These are phyloP conservation scores for Rhynchospora tenuis DNA, from an alignment of 176 grass and related monocot genomes.

Conservation along the genomic window DNA sequence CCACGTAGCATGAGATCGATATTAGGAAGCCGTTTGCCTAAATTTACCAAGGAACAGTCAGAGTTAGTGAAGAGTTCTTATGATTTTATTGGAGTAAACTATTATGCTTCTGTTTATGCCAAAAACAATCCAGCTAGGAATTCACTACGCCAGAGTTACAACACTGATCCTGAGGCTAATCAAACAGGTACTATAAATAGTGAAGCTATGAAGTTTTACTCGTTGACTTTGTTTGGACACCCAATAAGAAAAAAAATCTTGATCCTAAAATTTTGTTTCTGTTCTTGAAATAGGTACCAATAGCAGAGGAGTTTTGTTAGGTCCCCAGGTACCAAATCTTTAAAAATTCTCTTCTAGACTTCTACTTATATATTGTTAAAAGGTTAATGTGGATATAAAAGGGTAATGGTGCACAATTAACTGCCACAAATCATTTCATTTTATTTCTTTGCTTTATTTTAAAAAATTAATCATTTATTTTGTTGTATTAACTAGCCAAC, in stretches of 20 bases:
- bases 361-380: background rate
- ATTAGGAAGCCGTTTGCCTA: constrained; percentile 52
- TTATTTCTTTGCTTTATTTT: background rate
- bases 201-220: background rate
- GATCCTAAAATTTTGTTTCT: background rate
- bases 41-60: constrained; percentile 40
- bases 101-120: constrained; percentile 51
- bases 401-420: background rate
- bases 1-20: constrained; percentile 40
- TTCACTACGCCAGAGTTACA: constrained; percentile 10
- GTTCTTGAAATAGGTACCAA: background rate
- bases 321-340: constrained; percentile 11
- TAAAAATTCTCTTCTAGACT: background rate
- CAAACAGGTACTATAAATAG: background rate
- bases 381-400: background rate
- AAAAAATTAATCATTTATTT: background rate
- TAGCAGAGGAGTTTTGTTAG: constrained; percentile 20
- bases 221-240: background rate
- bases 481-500: background rate
- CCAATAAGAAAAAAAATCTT: background rate
- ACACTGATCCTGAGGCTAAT: constrained; percentile 35
- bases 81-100: constrained; percentile 76
- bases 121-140: constrained; percentile 5
- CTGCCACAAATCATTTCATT: background rate
- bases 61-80: constrained; percentile 33